phyloP scores from a whole-genome alignment of 306 rosid genomes.

The Pterocarpus macrocarpus region DNA sequence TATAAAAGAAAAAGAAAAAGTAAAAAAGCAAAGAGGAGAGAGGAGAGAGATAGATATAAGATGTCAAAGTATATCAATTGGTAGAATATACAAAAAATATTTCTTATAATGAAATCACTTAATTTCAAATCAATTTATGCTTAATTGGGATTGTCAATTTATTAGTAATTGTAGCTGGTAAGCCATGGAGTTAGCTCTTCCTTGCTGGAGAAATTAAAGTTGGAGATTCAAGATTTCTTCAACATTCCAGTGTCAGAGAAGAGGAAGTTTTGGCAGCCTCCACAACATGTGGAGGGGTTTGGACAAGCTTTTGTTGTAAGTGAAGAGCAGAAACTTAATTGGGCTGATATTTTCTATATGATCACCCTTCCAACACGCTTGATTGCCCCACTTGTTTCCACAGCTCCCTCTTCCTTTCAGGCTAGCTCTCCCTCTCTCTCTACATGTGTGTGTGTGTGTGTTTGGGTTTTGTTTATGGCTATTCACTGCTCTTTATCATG shows the following conservation, averaged over 20 bases:
- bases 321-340: slow-evolving; percentile 56
- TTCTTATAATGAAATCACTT: too few species aligned
- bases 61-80: too few species aligned
- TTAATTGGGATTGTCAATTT: too few species aligned
- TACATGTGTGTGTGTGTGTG: neutral
- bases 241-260: slow-evolving; percentile 63
- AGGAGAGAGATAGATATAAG: too few species aligned
- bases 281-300: slow-evolving; percentile 65
- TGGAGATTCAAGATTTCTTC: slow-evolving; percentile 55
- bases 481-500: neutral
- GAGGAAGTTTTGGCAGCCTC: slow-evolving; percentile 57
- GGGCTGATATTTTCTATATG: slow-evolving; percentile 59
- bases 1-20: too few species aligned
- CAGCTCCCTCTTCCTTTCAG: slow-evolving; percentile 62
- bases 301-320: slow-evolving; percentile 66
- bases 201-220: slow-evolving; percentile 56
- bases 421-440: slow-evolving; percentile 44
- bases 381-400: slow-evolving; percentile 63
- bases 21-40: too few species aligned
- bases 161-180: slow-evolving; percentile 55
- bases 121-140: too few species aligned
- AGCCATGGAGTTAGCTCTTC: slow-evolving; percentile 62
- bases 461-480: neutral
- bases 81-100: too few species aligned
- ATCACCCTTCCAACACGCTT: slow-evolving; percentile 51